Evolutionary conservation across 179 eudicot species (phyloP).

Genomic region (Nepenthes alata): DNA sequence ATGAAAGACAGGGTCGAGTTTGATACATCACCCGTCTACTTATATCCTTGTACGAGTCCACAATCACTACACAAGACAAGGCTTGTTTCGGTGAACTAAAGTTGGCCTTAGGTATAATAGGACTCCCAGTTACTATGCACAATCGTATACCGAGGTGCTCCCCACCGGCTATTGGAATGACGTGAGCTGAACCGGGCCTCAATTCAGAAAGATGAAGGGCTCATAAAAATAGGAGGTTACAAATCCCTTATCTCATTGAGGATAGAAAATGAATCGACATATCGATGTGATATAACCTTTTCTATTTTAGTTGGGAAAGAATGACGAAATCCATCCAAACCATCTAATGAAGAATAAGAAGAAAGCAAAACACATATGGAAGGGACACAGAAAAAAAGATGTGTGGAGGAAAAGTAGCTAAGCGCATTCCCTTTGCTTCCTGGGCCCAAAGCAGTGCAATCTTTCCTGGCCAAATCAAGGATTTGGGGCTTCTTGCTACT

Average conservation of each 20-base stretch:
- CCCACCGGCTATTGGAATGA: background rate
- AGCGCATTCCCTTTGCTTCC: background rate
- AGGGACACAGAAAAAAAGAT: background rate
- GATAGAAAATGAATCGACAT: conserved; percentile 1
- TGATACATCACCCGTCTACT: too few species aligned
- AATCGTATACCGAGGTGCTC: background rate
- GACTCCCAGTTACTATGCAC: too few species aligned
- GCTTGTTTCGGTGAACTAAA: too few species aligned
- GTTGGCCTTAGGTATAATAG: too few species aligned
- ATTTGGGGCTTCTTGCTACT: conserved; percentile 2
- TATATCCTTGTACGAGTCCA: too few species aligned
- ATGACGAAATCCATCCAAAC: background rate
- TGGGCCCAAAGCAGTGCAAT: conserved; percentile 7
- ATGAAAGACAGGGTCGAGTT: too few species aligned
- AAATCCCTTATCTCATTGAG: conserved; percentile 3
- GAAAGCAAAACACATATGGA: background rate
- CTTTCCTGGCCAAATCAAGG: conserved; percentile 4
- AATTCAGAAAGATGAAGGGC: too few species aligned
- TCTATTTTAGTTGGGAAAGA: background rate
- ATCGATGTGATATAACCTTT: background rate
- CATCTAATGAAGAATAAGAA: too few species aligned
- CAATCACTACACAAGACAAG: too few species aligned
- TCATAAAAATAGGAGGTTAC: too few species aligned
- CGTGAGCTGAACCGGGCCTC: too few species aligned
- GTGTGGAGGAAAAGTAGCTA: background rate